phyloP scores from a whole-genome alignment of 225 moss, liverwort and hornwort genomes.

The Bryoerythrophyllum caledonicum region DNA sequence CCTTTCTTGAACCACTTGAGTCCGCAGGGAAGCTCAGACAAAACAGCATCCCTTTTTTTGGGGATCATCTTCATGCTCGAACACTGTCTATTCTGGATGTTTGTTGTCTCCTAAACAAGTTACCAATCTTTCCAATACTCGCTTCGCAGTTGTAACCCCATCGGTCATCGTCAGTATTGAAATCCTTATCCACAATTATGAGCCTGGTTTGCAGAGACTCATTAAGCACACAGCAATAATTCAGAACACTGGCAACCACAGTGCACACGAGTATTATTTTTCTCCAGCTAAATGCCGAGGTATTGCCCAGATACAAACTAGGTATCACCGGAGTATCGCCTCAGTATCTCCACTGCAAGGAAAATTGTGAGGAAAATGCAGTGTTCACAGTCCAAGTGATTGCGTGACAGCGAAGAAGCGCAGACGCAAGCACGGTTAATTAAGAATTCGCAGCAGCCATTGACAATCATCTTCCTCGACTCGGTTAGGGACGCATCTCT shows the following conservation, averaged over 20 bases:
- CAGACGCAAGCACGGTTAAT: too few relatives aligned
- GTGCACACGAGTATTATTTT: neutral
- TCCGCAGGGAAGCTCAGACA: neutral
- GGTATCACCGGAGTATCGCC: too few relatives aligned
- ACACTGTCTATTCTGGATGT: neutral
- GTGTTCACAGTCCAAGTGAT: neutral
- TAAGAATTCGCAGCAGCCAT: too few relatives aligned
- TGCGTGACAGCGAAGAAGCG: neutral
- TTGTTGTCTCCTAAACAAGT: neutral
- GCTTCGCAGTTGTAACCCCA: too few relatives aligned
- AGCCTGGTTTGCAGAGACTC: neutral
- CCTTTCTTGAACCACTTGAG: neutral
- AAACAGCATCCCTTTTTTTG: neutral
- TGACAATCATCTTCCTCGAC: neutral
- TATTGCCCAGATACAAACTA: too few relatives aligned
- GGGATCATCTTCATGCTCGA: too few relatives aligned
- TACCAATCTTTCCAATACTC: neutral
- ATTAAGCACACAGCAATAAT: neutral
- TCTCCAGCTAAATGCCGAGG: too few relatives aligned
- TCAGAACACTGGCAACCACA: neutral
- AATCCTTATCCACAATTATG: neutral
- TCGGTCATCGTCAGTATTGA: neutral
- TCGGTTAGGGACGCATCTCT: too few relatives aligned
- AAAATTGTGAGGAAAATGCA: too few relatives aligned
- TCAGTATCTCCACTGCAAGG: too few relatives aligned